Evolutionary conservation across 2,329 filamentous ascomycete species (phyloP).

Genomic region (Penicillium griseofulvum): DNA sequence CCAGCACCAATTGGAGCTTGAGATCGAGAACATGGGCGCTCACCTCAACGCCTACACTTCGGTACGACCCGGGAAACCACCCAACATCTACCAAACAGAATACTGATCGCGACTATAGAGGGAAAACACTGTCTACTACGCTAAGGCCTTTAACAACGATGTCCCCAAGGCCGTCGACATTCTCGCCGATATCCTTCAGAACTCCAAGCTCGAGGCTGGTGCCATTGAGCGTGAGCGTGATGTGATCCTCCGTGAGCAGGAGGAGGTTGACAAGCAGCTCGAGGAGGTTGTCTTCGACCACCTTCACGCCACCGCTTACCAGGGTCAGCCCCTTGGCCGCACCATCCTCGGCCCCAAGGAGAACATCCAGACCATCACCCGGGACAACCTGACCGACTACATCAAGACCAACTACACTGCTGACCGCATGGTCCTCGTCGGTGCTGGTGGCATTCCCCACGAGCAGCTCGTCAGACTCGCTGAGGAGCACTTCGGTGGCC

Average conservation of each 20-base stretch:
- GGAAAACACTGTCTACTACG: conserved; percentile 99
- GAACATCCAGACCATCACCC: conserved; percentile 96
- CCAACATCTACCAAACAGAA: conserved; percentile 14
- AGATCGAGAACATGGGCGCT: conserved; percentile 99
- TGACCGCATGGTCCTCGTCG: conserved; percentile 98
- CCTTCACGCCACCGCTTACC: conserved; percentile 96
- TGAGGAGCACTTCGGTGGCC: conserved; percentile 85
- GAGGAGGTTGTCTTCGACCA: conserved; percentile 99
- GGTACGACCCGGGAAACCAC: conserved; percentile 56
- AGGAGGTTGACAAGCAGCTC: conserved; percentile 99
- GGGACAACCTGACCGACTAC: conserved; percentile 87
- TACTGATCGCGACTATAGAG: conserved; percentile 57
- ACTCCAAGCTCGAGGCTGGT: conserved; percentile 91
- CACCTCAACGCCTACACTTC: conserved; percentile 99
- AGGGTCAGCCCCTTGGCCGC: conserved; percentile 91
- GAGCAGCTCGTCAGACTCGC: conserved; percentile 91
- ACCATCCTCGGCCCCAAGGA: conserved; percentile 96
- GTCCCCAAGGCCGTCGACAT: conserved; percentile 97
- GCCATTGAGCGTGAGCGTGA: conserved; percentile 98
- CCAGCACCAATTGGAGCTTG: conserved; percentile 96
- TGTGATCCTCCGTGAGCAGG: conserved; percentile 96
- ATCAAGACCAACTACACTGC: conserved; percentile 99
- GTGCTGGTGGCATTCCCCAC: conserved; percentile 90
- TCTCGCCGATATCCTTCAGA: conserved; percentile 97
- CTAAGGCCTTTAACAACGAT: conserved; percentile 97